Base-by-base conservation (phyloP, 2,329 filamentous ascomycete genomes). In the Aspergillus neoniger region DNA sequence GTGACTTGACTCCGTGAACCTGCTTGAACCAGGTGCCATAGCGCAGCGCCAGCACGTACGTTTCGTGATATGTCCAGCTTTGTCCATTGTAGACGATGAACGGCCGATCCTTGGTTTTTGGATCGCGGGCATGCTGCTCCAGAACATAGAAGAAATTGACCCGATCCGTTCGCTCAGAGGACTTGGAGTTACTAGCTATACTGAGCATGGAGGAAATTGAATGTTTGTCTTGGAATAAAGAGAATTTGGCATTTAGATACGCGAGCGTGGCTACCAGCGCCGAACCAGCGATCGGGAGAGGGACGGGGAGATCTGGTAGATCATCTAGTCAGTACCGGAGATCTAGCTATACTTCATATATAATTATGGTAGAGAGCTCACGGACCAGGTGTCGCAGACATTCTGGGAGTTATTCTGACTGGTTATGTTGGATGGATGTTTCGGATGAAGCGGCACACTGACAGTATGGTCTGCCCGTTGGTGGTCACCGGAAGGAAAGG, bases 1-100 rank as follows among this genome's bases (percentile, higher is more conserved):
- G 86, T 25, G 86, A 84, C 66, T 87, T 83, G 50, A 96, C 81
- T 30, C 82, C 81, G 55, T 88, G 83, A 9, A 78, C 82, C 1
- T 83, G 82, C 73, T 87, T 88, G 57, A 96, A 78, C 89, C 90
- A 96, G 56, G 84, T 81, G 28, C 90, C 91, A 70, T 93, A 91
- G 61, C 87, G 87, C 44, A 96, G 79, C 1, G 85, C 84, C 8
- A 78, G 83, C 57, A 91, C 84, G 75, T 96, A 95, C 2, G 85
- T 82, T 69, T 95, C 82, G n/a, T 85, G 85, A 73, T 91, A 96
- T 1, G 90, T 91, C 82, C 88, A 91, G 43, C 78, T 80, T 56
- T 79, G 81, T 62, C 89, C 88, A 67, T 91, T 83, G 69, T 89
- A 93, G 53, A 89, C 83, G 51, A 95, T 75, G 62, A 90, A 87